Conservation (phyloP, 2,329 filamentous ascomycete species). For the Paraphaeosphaeria sporulosa region DNA sequence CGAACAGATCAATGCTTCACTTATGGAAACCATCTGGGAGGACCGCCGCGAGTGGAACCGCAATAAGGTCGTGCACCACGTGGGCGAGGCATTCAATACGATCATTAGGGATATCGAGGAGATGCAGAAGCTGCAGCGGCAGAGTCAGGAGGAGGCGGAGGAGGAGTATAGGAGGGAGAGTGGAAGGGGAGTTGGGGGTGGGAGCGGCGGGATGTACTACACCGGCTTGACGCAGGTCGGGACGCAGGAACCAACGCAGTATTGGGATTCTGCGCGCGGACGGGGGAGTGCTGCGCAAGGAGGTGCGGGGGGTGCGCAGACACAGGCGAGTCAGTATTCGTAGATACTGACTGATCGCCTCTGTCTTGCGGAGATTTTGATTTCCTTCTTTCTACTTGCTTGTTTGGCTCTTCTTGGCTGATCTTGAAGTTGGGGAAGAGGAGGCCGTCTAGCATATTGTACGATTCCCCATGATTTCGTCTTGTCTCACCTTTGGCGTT, state of each 20-base stretch:
- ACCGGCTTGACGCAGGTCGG: conserved; percentile 3
- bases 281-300: neutral
- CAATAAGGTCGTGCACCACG: conserved; percentile 69
- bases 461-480: conserved; percentile 11
- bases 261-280: conserved; percentile 10
- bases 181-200: neutral
- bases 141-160: conserved; percentile 47
- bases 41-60: conserved; percentile 84
- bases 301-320: neutral
- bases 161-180: conserved; percentile 15
- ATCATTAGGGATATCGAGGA: conserved; percentile 73
- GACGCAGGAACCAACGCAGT: conserved; percentile 16
- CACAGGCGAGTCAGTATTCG: conserved; percentile 9
- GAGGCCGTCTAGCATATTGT: conserved; percentile 1
- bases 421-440: too few relatives aligned
- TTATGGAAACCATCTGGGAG: conserved; percentile 92
- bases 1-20: conserved; percentile 86
- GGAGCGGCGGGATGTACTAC: neutral
- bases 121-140: conserved; percentile 54
- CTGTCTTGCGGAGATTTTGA: too few relatives aligned
- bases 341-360: neutral
- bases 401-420: too few relatives aligned
- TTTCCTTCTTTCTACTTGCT: too few relatives aligned
- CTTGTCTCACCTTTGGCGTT: neutral
- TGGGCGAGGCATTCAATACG: conserved; percentile 77